A percentile compares a stretch with the other conserved stretches of the same genome.
phyloP scores from a whole-genome alignment of 2,329 filamentous ascomycete genomes.

The Cladobotryum mycophilum region DNA sequence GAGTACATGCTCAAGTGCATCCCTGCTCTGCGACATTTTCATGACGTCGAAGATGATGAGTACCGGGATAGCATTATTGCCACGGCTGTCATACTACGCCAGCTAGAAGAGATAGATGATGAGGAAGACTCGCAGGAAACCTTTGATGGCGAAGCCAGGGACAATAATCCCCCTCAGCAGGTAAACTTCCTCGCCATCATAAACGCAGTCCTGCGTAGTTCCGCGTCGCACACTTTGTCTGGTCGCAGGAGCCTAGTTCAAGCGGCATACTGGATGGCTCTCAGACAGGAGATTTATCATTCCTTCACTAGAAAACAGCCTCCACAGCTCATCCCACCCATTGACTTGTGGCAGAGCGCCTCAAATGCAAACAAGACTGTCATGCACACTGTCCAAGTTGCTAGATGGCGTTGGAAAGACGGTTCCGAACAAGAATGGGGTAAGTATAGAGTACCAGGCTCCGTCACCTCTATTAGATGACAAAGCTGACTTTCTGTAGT shows the following conservation, averaged over 20 bases:
- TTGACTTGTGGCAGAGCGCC: constrained; percentile 28
- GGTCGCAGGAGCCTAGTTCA: constrained; percentile 30
- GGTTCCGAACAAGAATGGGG: constrained; percentile 31
- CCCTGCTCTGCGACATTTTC: constrained; percentile 32
- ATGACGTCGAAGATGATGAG: constrained; percentile 31
- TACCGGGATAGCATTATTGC: constrained; percentile 35
- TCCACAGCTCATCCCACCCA: constrained; percentile 30
- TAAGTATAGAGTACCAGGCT: constrained; percentile 17
- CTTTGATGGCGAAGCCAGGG: neutral
- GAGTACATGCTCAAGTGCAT: constrained; percentile 37
- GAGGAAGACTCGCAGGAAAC: constrained; percentile 23
- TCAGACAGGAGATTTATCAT: constrained; percentile 36
- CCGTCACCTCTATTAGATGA: neutral
- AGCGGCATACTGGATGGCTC: constrained; percentile 36
- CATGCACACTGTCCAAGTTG: constrained; percentile 35
- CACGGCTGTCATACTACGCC: constrained; percentile 34
- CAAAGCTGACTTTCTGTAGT: constrained; percentile 16
- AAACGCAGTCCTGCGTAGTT: constrained; percentile 32
- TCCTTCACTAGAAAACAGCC: constrained; percentile 33
- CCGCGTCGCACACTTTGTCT: constrained; percentile 31
- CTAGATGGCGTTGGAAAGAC: constrained; percentile 36
- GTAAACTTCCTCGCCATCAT: constrained; percentile 37
- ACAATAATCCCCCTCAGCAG: constrained; percentile 7
- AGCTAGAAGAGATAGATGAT: constrained; percentile 36
- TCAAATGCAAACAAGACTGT: constrained; percentile 35